Base-by-base conservation (phyloP, 805 yeast genomes). In the Babjeviella inositovora region DNA sequence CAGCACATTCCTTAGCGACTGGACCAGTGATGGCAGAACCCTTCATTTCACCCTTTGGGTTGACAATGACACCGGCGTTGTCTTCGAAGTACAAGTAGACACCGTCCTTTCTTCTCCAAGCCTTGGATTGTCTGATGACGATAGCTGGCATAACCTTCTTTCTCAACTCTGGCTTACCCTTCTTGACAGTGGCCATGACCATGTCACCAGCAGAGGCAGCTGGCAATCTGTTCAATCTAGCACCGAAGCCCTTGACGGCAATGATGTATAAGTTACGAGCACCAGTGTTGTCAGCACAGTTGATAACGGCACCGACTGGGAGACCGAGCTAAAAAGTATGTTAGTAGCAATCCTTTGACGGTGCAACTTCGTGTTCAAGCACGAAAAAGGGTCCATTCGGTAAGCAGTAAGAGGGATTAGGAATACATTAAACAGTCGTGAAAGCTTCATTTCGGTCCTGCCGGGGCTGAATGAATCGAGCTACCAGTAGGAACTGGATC, bases 101-200 rank as follows among this genome's bases (percentile, higher is more conserved):
- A 79, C 99, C 99, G 57, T 90, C 99, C 75, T 76, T 87, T 79
- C 99, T 82, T 87, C 99, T 87, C 99, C 99, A 90, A 43, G 99
- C 84, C 73, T 85, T 87, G 42, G 98, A 67, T 72, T 90, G 99
- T 70, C 99, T 87, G 43, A 90, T 77, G 55, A 90, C 97, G 50
- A 90, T 82, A 50, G 98, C 98, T 62, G 96, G 98, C 95, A 92
- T 85, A 49, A 90, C 96, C 76, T 90, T 90, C 94, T 90, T 90
- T 77, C 99, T 85, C 62, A 90, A 82, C 70, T 90, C 99, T 62
- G 99, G 99, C 84, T 90, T 90, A 80, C 99, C 99, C 71, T 92
- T 90, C 82, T 90, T 90, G 61, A 90, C 99, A 50, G 99, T 90
- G 51, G 98, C 80, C 87, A 81, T 81, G 54, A 81, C 93, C 94